Evolutionary conservation across 371 early-diverging fungal species (phyloP).

Genomic region (Circinella minor): DNA sequence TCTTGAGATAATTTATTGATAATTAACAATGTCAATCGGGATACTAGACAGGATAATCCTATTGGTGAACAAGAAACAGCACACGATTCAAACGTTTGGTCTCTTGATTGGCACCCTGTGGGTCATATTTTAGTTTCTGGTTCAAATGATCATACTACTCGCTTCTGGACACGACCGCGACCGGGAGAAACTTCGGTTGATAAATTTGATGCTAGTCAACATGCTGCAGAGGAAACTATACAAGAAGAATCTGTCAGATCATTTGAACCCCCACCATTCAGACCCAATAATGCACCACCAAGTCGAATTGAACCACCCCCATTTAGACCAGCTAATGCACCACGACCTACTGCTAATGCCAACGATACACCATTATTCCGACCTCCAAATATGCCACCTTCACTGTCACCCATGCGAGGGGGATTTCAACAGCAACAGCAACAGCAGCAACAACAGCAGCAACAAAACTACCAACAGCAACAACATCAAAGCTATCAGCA

Average conservation of each 20-base stretch:
- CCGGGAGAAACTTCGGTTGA: slow-evolving; percentile 83
- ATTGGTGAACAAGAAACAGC: slow-evolving; percentile 86
- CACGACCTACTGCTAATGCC: slow-evolving; percentile 28
- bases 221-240: slow-evolving; percentile 54
- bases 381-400: slow-evolving; percentile 19
- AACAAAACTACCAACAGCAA: background rate
- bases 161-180: slow-evolving; percentile 98
- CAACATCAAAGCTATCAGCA: background rate
- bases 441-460: background rate
- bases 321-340: slow-evolving; percentile 36
- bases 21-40: background rate
- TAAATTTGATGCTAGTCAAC: slow-evolving; percentile 65
- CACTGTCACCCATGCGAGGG: slow-evolving; percentile 14
- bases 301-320: slow-evolving; percentile 40
- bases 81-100: slow-evolving; percentile 97
- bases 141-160: slow-evolving; percentile 96
- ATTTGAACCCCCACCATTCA: slow-evolving; percentile 54
- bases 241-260: slow-evolving; percentile 38
- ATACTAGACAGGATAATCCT: slow-evolving; percentile 57
- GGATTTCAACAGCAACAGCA: background rate
- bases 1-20: background rate
- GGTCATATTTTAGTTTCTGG: slow-evolving; percentile 98
- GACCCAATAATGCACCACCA: slow-evolving; percentile 46
- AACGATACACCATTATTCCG: slow-evolving; percentile 45
- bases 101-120: slow-evolving; percentile 99